Evolutionary conservation across 768 basidiomycete species (phyloP).

Genomic region (Macrocybe gigantea): DNA sequence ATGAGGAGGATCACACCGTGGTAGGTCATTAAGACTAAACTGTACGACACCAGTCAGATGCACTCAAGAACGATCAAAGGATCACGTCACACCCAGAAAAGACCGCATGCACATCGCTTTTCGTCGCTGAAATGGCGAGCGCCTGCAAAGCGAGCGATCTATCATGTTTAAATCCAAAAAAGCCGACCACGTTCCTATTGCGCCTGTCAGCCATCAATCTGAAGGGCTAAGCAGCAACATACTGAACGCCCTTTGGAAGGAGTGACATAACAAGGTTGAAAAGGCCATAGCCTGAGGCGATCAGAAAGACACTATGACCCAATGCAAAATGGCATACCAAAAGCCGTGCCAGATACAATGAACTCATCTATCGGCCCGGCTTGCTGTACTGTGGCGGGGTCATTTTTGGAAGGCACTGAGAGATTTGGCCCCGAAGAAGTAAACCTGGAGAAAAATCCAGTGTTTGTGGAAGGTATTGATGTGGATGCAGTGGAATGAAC

Average conservation of each 20-base stretch:
- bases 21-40: conserved; percentile 79
- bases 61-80: not conserved
- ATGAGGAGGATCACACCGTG: conserved; percentile 65
- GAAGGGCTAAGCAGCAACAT: conserved; percentile 11
- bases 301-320: conserved; percentile 4
- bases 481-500: conserved; percentile 17
- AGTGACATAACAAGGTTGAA: conserved; percentile 81
- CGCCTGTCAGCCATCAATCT: not conserved
- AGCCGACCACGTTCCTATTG: conserved; percentile 60
- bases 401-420: conserved; percentile 8
- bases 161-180: conserved; percentile 74
- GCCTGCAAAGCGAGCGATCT: conserved; percentile 63
- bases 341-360: conserved; percentile 71
- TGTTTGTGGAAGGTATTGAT: conserved; percentile 11
- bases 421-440: conserved; percentile 6
- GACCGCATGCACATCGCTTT: conserved; percentile 66
- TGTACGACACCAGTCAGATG: conserved; percentile 16
- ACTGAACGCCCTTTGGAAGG: conserved; percentile 68
- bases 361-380: conserved; percentile 67
- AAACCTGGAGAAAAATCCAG: conserved; percentile 6
- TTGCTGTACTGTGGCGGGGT: conserved; percentile 10
- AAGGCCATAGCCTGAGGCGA: conserved; percentile 44
- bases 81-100: conserved; percentile 59
- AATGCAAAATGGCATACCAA: conserved; percentile 41
- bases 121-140: conserved; percentile 59